A percentile compares a stretch with the other conserved stretches of the same genome.
phyloP scores from a whole-genome alignment of 2,329 filamentous ascomycete species.

The Thielaviopsis punctulata region DNA sequence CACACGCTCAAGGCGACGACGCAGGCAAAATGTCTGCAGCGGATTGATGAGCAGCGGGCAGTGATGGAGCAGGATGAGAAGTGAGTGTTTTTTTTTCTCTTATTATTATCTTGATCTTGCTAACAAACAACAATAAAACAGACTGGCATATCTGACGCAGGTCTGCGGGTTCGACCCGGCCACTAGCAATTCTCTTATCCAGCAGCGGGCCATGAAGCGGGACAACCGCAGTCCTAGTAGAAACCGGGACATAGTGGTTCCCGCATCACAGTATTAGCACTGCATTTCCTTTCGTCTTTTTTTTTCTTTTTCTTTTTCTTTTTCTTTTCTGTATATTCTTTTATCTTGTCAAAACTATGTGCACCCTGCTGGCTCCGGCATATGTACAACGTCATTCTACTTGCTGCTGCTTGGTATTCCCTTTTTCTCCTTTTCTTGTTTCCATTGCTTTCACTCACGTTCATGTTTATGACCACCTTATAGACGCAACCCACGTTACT shows the following conservation, averaged over 20 bases:
- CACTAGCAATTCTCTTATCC: conserved; percentile 31
- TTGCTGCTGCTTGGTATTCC: no score
- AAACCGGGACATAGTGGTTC: conserved; percentile 9
- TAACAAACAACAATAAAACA: conserved; percentile 15
- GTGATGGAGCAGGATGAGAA: conserved; percentile 55
- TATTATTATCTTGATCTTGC: not conserved
- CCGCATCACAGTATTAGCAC: conserved; percentile 1
- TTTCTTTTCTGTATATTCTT: not conserved
- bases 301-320: not conserved
- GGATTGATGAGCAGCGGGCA: conserved; percentile 56
- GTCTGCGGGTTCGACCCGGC: conserved; percentile 36
- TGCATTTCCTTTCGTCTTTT: not conserved
- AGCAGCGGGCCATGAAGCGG: conserved; percentile 18
- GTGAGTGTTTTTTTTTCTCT: conserved; percentile 35
- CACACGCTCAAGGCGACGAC: conserved; percentile 44
- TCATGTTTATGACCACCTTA: no score
- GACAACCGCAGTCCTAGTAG: conserved; percentile 11
- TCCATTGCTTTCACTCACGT: no score
- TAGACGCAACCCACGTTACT: no score
- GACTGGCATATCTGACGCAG: conserved; percentile 32
- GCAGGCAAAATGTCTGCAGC: conserved; percentile 58
- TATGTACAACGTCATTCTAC: no score
- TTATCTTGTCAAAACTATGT: no score
- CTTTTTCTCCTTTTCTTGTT: no score
- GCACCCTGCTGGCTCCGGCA: no score